phyloP scores from a whole-genome alignment of 75 land plant species.

The Picea glauca region DNA sequence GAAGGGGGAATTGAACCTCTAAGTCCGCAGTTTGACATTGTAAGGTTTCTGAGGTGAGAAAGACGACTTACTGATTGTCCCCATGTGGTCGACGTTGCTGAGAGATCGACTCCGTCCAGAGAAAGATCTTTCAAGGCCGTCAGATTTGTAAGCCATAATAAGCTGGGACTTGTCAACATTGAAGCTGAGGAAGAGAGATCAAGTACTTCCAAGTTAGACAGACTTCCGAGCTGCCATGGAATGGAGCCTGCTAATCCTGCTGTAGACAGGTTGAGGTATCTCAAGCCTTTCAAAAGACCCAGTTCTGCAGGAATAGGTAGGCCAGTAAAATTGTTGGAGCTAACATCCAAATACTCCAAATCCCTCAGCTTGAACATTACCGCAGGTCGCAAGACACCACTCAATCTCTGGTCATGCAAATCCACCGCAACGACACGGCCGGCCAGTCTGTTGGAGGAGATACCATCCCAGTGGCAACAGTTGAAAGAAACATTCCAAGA shows the following conservation, averaged over 20 bases:
- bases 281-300: conserved; percentile 11
- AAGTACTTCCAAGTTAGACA: conserved; percentile 14
- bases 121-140: neutral
- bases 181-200: conserved; percentile 9
- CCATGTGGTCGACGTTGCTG: neutral
- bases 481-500: conserved; percentile 16
- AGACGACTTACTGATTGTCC: too few species aligned
- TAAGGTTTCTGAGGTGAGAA: too few species aligned
- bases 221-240: conserved; percentile 24
- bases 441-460: conserved; percentile 11
- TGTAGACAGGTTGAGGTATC: conserved; percentile 23
- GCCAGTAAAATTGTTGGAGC: conserved; percentile 18
- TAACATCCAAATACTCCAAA: conserved; percentile 23
- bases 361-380: conserved; percentile 18
- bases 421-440: conserved; percentile 12
- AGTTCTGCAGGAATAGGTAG: conserved; percentile 15
- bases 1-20: too few species aligned
- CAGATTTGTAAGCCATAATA: neutral
- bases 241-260: conserved; percentile 15
- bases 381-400: neutral
- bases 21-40: too few species aligned
- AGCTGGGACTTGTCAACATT: neutral
- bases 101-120: neutral
- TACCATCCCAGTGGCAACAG: conserved; percentile 28
- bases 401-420: neutral